Evolutionary conservation across 2,329 filamentous ascomycete species (phyloP), one percentile per base, ranked within the genome.

Genomic region (Paraconiothyrium brasiliense): DNA sequence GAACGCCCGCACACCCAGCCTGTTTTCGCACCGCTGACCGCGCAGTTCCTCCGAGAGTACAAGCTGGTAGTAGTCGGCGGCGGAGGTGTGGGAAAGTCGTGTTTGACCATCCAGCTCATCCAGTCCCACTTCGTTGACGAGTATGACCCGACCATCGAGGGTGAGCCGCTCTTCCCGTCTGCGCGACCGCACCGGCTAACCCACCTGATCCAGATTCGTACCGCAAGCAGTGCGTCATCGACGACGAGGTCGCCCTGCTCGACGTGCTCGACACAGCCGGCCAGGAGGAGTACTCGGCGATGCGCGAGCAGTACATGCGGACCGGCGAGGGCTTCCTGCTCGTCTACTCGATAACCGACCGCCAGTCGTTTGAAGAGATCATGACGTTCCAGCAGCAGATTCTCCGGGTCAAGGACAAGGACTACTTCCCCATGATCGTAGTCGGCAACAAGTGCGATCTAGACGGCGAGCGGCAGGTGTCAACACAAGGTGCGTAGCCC

Each of bases 381-480:
- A 91, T 93, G 82, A 97, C 93, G 52, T 98, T 98, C 83, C 94
- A 98, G 82, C 94, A 98, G 85, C 95, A 99, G 83, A 99, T 99
- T 78, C 86, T 99, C 71, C 86, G 95, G 72, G 95, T 99, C 74
- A 99, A 99, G 87, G 95, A 98, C 85, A 98, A 97, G 88, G 95
- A 99, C 83, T 97, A 97, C 81, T 99, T 99, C 85, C 95, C 95
- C 72, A 98, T 99, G 85, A 97, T 98, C 61, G 92, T 99, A 49
- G 95, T 98, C 46, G 95, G 93, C 73, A 99, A 99, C 88, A 99
- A 99, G 87, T 97, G 94, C 83, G 95, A 99, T 92, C 84, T 99
- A 79, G 94, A 97, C 76, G 85, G 86, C 72, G 94, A 99, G 83
- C 89, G 95, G 76, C 92, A 94, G 75, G 95, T 99, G 62, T 91